Evolutionary conservation across 2,329 filamentous ascomycete genomes (phyloP).

Genomic region (Metarhizium robertsii): DNA sequence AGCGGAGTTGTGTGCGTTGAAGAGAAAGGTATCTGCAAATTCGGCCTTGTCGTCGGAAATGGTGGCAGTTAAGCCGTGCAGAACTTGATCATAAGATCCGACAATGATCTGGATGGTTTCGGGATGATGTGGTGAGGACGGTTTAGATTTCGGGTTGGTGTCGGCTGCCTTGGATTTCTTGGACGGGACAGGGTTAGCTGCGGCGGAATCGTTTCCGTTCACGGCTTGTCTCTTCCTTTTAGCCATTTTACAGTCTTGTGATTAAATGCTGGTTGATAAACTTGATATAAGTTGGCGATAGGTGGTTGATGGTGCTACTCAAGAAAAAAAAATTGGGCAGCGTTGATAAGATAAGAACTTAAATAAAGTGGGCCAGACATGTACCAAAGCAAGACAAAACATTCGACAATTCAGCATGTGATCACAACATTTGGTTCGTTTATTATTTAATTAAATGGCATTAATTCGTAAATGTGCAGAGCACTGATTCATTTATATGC

Average conservation of each 20-base stretch:
- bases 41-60: constrained; percentile 41
- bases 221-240: constrained; percentile 39
- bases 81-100: constrained; percentile 86
- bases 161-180: constrained; percentile 24
- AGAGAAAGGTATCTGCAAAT: constrained; percentile 90
- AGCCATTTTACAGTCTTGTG: constrained; percentile 24
- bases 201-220: constrained; percentile 14
- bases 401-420: background rate
- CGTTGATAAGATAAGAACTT: constrained; percentile 6
- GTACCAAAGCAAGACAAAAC: background rate
- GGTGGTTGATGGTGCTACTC: background rate
- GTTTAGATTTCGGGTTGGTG: constrained; percentile 2
- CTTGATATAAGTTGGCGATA: background rate
- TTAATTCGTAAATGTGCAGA: background rate
- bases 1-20: constrained; percentile 84
- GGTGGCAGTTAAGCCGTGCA: constrained; percentile 82
- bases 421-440: background rate
- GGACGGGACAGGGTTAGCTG: constrained; percentile 11
- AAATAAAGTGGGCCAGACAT: background rate
- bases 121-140: constrained; percentile 6
- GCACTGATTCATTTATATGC: constrained; percentile 1
- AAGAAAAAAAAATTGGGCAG: constrained; percentile 2
- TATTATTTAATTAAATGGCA: background rate
- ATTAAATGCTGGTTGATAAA: background rate
- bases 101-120: constrained; percentile 79